phyloP scores from a whole-genome alignment of 106 monocot genomes.

The Phalaenopsis equestris region DNA sequence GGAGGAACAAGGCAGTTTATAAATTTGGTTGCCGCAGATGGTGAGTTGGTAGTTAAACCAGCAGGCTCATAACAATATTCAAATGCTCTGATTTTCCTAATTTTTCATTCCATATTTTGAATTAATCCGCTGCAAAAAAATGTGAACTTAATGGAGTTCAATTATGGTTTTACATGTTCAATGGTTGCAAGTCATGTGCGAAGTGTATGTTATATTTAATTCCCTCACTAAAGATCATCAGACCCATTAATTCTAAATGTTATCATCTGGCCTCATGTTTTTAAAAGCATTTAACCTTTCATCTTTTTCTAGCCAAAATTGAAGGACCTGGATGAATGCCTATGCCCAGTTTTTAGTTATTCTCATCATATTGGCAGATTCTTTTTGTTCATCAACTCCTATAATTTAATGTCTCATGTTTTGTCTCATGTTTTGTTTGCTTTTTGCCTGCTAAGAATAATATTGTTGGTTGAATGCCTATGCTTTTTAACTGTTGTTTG shows the following conservation, averaged over 20 bases:
- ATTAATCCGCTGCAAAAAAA: not conserved
- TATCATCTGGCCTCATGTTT: not conserved
- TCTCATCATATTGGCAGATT: not conserved
- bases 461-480: not conserved
- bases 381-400: not conserved
- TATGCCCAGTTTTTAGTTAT: not conserved
- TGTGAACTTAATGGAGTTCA: not conserved
- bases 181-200: not conserved
- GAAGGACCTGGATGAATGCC: not conserved
- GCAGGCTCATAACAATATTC: not conserved
- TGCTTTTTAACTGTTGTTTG: slow-evolving; percentile 1
- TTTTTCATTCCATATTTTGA: not conserved
- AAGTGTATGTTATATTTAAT: not conserved
- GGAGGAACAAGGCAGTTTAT: slow-evolving; percentile 94
- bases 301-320: not conserved
- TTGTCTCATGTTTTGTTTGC: not conserved
- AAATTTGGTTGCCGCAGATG: slow-evolving; percentile 68
- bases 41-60: slow-evolving; percentile 26
- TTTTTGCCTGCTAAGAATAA: not conserved
- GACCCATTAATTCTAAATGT: not conserved
- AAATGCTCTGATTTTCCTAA: not conserved
- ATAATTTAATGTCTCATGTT: not conserved
- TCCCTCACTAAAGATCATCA: not conserved
- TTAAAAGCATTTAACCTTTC: not conserved
- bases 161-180: not conserved